phyloP scores from a whole-genome alignment of 1,284 basidiomycete species.

The Ustilago cynodontis region DNA sequence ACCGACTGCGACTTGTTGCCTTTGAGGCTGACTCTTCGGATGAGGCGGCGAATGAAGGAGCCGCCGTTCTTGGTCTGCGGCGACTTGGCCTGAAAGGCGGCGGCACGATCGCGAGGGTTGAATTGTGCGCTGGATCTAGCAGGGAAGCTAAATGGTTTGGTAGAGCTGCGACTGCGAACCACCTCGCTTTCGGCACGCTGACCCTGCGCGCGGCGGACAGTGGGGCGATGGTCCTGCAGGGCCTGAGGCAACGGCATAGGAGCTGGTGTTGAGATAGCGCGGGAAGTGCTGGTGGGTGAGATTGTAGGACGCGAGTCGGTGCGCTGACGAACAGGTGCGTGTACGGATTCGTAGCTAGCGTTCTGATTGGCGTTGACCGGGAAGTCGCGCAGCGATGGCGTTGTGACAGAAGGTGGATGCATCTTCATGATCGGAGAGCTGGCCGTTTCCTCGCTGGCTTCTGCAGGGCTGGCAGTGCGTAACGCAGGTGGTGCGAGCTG shows the following conservation, averaged over 20 bases:
- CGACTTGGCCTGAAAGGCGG: constrained; percentile 11
- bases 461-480: constrained; percentile 17
- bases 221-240: constrained; percentile 33
- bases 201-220: constrained; percentile 35
- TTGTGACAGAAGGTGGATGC: constrained; percentile 17
- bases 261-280: constrained; percentile 33
- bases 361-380: constrained; percentile 32
- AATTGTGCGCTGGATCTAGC: constrained; percentile 37
- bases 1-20: constrained; percentile 47
- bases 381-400: constrained; percentile 42
- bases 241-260: constrained; percentile 41
- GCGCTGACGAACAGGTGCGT: constrained; percentile 30
- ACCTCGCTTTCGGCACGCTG: constrained; percentile 52
- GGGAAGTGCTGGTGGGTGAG: constrained; percentile 34
- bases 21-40: constrained; percentile 43
- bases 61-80: constrained; percentile 18
- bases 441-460: constrained; percentile 26
- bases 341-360: constrained; percentile 30
- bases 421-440: constrained; percentile 52
- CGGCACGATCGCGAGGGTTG: constrained; percentile 21
- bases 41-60: constrained; percentile 44
- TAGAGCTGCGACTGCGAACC: constrained; percentile 26
- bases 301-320: constrained; percentile 48
- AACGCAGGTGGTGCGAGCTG: constrained; percentile 1
- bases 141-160: constrained; percentile 42